Conservation (phyloP, 768 basidiomycete species). For the Auricularia heimuer region DNA sequence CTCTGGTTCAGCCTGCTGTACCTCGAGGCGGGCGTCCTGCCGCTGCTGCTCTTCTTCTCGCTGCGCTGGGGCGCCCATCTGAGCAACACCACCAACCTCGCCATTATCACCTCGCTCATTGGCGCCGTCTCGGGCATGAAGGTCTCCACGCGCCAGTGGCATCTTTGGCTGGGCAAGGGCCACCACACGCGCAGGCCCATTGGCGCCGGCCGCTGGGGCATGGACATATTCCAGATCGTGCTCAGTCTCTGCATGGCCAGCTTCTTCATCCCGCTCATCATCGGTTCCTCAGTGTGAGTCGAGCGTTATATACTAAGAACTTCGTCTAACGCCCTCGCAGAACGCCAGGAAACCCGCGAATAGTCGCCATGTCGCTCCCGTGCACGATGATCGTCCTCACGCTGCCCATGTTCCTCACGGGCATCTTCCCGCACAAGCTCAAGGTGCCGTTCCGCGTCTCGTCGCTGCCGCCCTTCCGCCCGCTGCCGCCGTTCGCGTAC, state of each 20-base stretch:
- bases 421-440: conserved; percentile 17
- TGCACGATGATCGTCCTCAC: conserved; percentile 20
- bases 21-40: conserved; percentile 21
- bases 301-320: not conserved
- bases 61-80: conserved; percentile 23
- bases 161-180: conserved; percentile 16
- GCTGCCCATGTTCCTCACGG: conserved; percentile 20
- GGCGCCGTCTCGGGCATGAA: conserved; percentile 23
- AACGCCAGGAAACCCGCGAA: conserved; percentile 16
- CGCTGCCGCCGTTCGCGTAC: conserved; percentile 21
- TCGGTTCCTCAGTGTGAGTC: conserved; percentile 22
- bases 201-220: conserved; percentile 19
- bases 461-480: conserved; percentile 17
- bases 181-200: conserved; percentile 19
- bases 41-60: conserved; percentile 22
- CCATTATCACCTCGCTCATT: conserved; percentile 23
- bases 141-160: conserved; percentile 17
- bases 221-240: conserved; percentile 20
- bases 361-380: conserved; percentile 21
- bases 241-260: conserved; percentile 15
- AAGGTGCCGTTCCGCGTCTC: conserved; percentile 22
- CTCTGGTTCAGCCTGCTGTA: conserved; percentile 20
- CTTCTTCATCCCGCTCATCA: conserved; percentile 21
- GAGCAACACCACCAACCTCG: conserved; percentile 20
- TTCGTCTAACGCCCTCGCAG: conserved; percentile 5